Conservation (phyloP, 176 grass and related monocot genomes). For the Tillandsia leiboldiana region DNA sequence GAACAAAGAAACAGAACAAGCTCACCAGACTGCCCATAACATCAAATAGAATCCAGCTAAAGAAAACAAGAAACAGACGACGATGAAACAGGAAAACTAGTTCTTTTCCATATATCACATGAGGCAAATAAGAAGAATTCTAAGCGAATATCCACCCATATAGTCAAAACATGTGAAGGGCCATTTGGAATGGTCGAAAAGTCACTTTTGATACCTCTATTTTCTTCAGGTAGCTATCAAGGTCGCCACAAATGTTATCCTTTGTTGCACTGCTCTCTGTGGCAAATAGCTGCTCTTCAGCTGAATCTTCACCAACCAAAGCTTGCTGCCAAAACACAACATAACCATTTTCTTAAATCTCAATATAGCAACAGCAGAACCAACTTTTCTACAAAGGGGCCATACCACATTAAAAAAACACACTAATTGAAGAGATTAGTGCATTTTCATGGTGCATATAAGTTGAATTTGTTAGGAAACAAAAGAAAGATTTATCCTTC, state of each 20-base stretch:
- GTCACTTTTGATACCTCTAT: slow-evolving; percentile 43
- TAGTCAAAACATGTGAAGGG: too few species aligned
- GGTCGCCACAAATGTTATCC: slow-evolving; percentile 56
- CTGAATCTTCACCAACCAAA: slow-evolving; percentile 92
- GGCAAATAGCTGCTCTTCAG: slow-evolving; percentile 82
- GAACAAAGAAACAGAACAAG: too few species aligned
- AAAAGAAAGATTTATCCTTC: too few species aligned
- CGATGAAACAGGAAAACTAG: too few species aligned
- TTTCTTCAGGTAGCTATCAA: slow-evolving; percentile 81
- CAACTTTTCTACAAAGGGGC: neutral
- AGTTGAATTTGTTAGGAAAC: too few species aligned
- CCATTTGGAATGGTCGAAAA: too few species aligned
- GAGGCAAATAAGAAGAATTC: neutral
- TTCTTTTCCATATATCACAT: neutral
- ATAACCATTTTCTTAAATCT: neutral
- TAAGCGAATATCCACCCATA: neutral
- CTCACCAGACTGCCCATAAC: too few species aligned
- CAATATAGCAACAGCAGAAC: too few species aligned
- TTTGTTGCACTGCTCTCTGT: slow-evolving; percentile 36
- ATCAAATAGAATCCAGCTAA: too few species aligned
- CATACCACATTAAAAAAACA: neutral
- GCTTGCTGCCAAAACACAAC: slow-evolving; percentile 58
- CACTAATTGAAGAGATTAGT: too few species aligned
- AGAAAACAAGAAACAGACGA: too few species aligned
- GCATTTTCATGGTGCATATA: too few species aligned